These are phyloP conservation scores for Apiospora kogelbergensis DNA, from an alignment of 2,329 filamentous ascomycete species.

Conservation along the genomic window DNA sequence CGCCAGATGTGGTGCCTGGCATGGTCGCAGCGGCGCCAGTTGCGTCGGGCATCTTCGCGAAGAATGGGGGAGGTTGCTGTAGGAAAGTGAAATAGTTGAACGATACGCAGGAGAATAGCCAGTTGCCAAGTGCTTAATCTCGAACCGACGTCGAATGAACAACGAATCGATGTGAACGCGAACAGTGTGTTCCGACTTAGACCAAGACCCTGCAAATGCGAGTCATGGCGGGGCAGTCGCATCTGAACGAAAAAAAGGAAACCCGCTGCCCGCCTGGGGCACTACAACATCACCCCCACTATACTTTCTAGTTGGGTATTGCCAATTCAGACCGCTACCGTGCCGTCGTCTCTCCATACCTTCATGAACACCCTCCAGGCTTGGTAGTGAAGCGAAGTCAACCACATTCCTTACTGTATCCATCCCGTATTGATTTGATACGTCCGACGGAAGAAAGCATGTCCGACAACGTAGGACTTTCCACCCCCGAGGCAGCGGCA, in stretches of 20 bases:
- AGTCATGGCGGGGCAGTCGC: constrained; percentile 16
- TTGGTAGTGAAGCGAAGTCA: background rate
- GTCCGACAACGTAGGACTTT: constrained; percentile 96
- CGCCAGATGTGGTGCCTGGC: constrained; percentile 15
- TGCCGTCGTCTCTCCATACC: too few relatives aligned
- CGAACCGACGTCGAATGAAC: too few relatives aligned
- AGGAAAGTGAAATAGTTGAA: too few relatives aligned
- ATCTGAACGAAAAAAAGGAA: background rate
- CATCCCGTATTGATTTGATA: too few relatives aligned
- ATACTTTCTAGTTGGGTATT: background rate
- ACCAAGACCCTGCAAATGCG: background rate
- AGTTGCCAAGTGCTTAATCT: too few relatives aligned
- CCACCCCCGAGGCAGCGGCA: constrained; percentile 90
- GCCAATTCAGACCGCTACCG: constrained; percentile 22
- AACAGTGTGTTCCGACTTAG: background rate
- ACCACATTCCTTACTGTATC: background rate
- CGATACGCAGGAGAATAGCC: too few relatives aligned
- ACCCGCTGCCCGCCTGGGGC: background rate
- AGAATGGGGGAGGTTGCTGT: background rate
- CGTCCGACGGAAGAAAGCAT: constrained; percentile 45
- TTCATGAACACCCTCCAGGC: background rate
- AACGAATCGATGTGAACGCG: background rate
- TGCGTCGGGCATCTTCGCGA: constrained; percentile 30
- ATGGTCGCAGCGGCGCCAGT: constrained; percentile 20
- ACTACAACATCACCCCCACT: background rate